Evolutionary conservation across 2,329 filamentous ascomycete genomes (phyloP).

Genomic region (Peltaster fructicola): DNA sequence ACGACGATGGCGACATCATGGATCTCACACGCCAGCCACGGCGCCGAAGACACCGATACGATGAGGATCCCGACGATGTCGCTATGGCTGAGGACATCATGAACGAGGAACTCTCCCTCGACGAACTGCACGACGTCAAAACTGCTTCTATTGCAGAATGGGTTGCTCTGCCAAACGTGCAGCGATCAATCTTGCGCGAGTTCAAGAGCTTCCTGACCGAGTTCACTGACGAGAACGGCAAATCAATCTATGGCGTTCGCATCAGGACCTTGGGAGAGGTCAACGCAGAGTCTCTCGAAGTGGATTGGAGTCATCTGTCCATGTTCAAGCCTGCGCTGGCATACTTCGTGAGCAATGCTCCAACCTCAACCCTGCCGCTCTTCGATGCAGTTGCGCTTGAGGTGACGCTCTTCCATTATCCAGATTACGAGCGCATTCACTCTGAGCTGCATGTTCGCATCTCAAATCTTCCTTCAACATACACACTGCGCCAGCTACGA

Average conservation of each 20-base stretch:
- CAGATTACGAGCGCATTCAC: slow-evolving; percentile 93
- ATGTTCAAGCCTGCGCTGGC: slow-evolving; percentile 83
- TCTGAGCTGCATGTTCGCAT: slow-evolving; percentile 96
- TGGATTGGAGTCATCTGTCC: slow-evolving; percentile 84
- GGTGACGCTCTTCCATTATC: slow-evolving; percentile 86
- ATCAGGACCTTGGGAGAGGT: slow-evolving; percentile 92
- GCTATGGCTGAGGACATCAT: slow-evolving; percentile 86
- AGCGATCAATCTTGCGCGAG: slow-evolving; percentile 83
- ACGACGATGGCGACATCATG: slow-evolving; percentile 68
- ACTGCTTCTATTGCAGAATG: slow-evolving; percentile 86
- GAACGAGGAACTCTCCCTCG: slow-evolving; percentile 85
- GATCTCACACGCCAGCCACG: slow-evolving; percentile 76
- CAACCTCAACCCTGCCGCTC: slow-evolving; percentile 84
- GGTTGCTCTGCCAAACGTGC: slow-evolving; percentile 78
- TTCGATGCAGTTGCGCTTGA: slow-evolving; percentile 97
- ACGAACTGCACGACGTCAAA: slow-evolving; percentile 84
- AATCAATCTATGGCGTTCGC: slow-evolving; percentile 85
- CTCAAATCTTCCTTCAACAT: slow-evolving; percentile 82
- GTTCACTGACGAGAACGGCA: slow-evolving; percentile 75
- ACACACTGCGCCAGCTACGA: slow-evolving; percentile 84
- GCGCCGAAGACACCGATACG: slow-evolving; percentile 73
- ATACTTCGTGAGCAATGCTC: slow-evolving; percentile 90
- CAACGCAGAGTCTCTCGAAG: slow-evolving; percentile 89
- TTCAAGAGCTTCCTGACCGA: slow-evolving; percentile 97
- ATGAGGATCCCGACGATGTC: slow-evolving; percentile 79